These are phyloP conservation scores for Clonostachys byssicola DNA, from an alignment of 2,329 filamentous ascomycete species.

Conservation along the genomic window DNA sequence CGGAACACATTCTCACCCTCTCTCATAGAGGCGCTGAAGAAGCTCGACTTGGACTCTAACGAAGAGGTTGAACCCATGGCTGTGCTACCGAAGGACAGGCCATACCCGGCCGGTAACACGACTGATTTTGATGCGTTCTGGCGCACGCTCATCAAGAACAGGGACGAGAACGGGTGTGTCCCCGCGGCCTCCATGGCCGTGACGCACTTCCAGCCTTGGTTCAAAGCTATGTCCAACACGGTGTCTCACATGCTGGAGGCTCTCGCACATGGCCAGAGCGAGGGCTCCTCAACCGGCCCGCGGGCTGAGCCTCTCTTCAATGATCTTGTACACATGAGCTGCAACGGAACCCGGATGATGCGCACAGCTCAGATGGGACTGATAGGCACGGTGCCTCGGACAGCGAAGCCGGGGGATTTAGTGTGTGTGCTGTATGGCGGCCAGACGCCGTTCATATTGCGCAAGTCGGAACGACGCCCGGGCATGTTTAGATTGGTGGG, in stretches of 20 bases:
- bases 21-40: conserved; percentile 3
- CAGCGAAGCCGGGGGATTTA: conserved; percentile 3
- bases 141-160: conserved; percentile 5
- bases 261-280: conserved; percentile 1
- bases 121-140: conserved; percentile 5
- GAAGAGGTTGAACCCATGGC: not conserved
- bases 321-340: conserved; percentile 4
- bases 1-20: conserved; percentile 3
- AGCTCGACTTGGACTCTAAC: conserved; percentile 1
- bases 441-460: conserved; percentile 8
- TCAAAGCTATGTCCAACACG: conserved; percentile 1
- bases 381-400: conserved; percentile 4
- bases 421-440: conserved; percentile 7
- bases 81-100: conserved; percentile 1
- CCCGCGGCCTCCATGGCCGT: not conserved
- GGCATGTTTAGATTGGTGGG: conserved; percentile 4
- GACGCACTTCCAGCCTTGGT: conserved; percentile 6
- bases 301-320: conserved; percentile 5
- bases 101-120: conserved; percentile 1
- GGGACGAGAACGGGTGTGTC: conserved; percentile 1
- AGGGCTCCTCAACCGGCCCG: not conserved
- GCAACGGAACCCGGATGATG: conserved; percentile 4
- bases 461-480: not conserved
- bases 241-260: conserved; percentile 4
- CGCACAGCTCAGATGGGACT: conserved; percentile 1